Evolutionary conservation across 2,329 filamentous ascomycete genomes (phyloP), one percentile per base, ranked within the genome.

Genomic region (Fusarium begoniae): DNA sequence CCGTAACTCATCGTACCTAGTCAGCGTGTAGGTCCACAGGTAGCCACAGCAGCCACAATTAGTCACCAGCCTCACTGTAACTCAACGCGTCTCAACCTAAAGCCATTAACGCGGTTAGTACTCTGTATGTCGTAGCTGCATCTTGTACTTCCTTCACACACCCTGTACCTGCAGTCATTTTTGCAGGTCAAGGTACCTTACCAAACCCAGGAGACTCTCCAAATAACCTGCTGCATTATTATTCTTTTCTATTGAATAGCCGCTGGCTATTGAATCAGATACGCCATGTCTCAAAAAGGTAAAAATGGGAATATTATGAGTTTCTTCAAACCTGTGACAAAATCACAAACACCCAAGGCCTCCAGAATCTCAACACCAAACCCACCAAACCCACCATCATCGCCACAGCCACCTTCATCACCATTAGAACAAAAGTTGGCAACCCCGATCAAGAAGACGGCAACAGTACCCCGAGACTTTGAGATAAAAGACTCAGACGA

Each of bases 401-500:
- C 63, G 60, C 77, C 48, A 70, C 72, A 69, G 28, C 72, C 73
- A 18, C 72, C 73, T 28, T 77, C 79, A 28, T 79, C 80, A 28
- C 75, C 77, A 18, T 66, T 69, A n/a, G 66, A 78, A 57, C 53
- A 75, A 48, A 78, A 77, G 57, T 50, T 48, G 22, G 56, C 66
- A 24, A 81, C 79, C n/a, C 78, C 80, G n/a, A 59, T 59, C 44
- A 75, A 75, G 60, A 56, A 66, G 15, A 54, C 61, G 28, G 44
- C 74, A 66, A 56, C 64, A 14, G 73, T 82, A 55, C 83, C 85
- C 66, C 84, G 89, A 80, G 85, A 90, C 75, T 82, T 89, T 18
- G 83, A 92, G 63, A 92, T 95, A 45, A 87, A 87, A 51, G 91
- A 89, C 61, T 95, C 93, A 0, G 93, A 95, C 77, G 92, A 92